phyloP scores from a whole-genome alignment of 306 rosid genomes.

The Spatholobus suberectus region DNA sequence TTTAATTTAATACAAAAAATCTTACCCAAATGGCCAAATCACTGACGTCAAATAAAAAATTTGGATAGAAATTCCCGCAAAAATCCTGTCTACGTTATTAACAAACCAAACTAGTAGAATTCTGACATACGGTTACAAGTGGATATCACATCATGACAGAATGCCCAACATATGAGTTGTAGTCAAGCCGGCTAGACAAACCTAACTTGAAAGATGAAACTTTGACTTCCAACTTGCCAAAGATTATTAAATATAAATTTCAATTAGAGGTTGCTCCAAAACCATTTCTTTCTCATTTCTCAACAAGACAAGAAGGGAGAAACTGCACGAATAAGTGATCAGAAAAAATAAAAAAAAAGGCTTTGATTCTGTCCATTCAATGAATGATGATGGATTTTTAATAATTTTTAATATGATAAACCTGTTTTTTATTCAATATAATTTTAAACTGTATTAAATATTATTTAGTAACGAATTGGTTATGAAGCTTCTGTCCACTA shows the following conservation, averaged over 20 bases:
- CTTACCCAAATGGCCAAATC: background rate
- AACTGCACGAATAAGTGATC: background rate
- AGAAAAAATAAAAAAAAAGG: background rate
- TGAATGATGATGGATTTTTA: background rate
- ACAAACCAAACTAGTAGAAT: background rate
- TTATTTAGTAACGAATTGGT: background rate
- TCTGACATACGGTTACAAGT: slow-evolving; percentile 27
- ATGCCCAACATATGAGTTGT: background rate
- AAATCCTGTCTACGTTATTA: background rate
- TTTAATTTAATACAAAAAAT: background rate
- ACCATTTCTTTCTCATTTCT: background rate
- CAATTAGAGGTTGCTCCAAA: background rate
- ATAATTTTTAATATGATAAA: background rate
- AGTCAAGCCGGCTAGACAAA: slow-evolving; percentile 11
- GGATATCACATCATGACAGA: slow-evolving; percentile 25
- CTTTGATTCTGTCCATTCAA: background rate
- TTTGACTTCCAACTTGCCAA: background rate
- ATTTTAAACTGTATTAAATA: background rate
- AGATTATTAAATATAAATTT: background rate
- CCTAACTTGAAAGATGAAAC: background rate
- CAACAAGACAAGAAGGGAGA: background rate
- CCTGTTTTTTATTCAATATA: background rate
- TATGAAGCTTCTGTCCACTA: background rate
- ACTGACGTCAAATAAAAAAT: background rate
- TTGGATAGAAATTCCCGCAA: slow-evolving; percentile 9